phyloP scores from a whole-genome alignment of 1,139 yeast species.

The Blastobotrys capitulatus region DNA sequence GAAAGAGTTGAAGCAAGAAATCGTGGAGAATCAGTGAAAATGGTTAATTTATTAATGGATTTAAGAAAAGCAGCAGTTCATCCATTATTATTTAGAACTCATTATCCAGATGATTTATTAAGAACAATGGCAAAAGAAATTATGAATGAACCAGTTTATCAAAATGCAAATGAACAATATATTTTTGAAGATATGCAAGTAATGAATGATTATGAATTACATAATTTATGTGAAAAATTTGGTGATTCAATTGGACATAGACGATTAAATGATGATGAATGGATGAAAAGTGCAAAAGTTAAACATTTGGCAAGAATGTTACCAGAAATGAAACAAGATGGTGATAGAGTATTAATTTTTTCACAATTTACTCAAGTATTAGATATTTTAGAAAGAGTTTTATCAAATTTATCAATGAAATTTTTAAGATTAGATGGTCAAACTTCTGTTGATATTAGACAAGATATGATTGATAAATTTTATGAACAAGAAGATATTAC shows the following conservation, averaged over 20 bases:
- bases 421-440: constrained; percentile 89
- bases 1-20: constrained; percentile 44
- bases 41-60: constrained; percentile 73
- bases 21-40: constrained; percentile 31
- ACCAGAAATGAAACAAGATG: constrained; percentile 50
- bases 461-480: constrained; percentile 82
- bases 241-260: constrained; percentile 56
- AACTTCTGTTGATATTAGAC: constrained; percentile 89
- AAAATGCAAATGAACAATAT: constrained; percentile 62
- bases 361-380: constrained; percentile 90
- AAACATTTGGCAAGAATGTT: constrained; percentile 52
- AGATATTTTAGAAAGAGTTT: constrained; percentile 75
- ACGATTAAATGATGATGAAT: constrained; percentile 48
- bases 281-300: constrained; percentile 77
- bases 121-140: constrained; percentile 68
- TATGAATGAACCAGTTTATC: constrained; percentile 75
- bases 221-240: constrained; percentile 66
- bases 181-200: constrained; percentile 92
- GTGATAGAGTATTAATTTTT: constrained; percentile 75
- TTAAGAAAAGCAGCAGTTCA: constrained; percentile 93
- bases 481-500: constrained; percentile 80
- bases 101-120: constrained; percentile 51
- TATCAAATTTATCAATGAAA: constrained; percentile 59
- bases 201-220: constrained; percentile 90
- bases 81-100: constrained; percentile 81